phyloP scores from a whole-genome alignment of 2,329 filamentous ascomycete species.

The Pseudogymnoascus verrucosus region DNA sequence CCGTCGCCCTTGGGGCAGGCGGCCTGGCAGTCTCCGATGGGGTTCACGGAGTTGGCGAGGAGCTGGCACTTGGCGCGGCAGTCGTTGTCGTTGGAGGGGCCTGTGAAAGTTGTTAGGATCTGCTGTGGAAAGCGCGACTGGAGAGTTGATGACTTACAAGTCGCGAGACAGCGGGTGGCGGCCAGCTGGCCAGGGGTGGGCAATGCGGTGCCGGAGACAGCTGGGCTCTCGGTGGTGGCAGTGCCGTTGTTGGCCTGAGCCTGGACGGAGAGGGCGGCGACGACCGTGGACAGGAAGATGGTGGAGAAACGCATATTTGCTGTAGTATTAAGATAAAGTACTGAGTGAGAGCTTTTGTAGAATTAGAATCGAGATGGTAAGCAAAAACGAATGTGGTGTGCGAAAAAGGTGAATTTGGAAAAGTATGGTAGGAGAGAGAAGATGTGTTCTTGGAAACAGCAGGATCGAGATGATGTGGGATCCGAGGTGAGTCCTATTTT shows the following conservation, averaged over 20 bases:
- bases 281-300: slow-evolving; percentile 6
- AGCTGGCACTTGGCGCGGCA: not conserved
- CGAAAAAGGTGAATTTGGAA: not conserved
- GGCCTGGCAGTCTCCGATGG: not conserved
- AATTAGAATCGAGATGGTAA: not conserved
- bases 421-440: not conserved
- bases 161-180: not conserved
- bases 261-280: not conserved
- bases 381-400: not conserved
- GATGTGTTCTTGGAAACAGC: not conserved
- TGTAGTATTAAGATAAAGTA: not conserved
- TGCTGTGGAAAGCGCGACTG: not conserved
- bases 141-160: not conserved
- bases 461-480: not conserved
- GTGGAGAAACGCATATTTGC: slow-evolving; percentile 7
- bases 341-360: not conserved
- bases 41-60: not conserved
- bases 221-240: not conserved
- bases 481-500: slow-evolving; percentile 5
- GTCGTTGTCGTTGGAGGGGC: not conserved
- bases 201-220: not conserved
- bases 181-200: not conserved
- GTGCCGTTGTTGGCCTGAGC: not conserved
- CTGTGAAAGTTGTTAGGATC: not conserved
- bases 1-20: not conserved